phyloP scores from a whole-genome alignment of 2,329 filamentous ascomycete genomes.

The Grosmannia serpens region DNA sequence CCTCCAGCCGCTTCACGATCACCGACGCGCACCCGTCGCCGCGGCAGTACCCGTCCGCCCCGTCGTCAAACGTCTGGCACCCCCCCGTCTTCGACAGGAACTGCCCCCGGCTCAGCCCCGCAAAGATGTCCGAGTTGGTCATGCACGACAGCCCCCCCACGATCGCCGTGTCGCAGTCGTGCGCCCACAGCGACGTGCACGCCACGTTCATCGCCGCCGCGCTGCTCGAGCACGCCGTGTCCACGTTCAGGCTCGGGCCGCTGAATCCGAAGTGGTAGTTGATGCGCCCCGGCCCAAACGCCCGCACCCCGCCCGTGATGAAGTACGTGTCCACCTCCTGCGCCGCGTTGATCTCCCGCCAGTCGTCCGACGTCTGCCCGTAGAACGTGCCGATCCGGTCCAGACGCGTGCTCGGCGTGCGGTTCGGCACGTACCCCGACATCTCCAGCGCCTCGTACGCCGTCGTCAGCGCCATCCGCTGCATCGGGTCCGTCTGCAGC shows the following conservation, averaged over 20 bases:
- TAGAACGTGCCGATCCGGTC: slow-evolving; percentile 59
- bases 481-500: slow-evolving; percentile 68
- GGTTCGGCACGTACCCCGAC: slow-evolving; percentile 62
- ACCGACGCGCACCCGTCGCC: slow-evolving; percentile 32
- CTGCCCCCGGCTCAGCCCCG: slow-evolving; percentile 61
- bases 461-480: slow-evolving; percentile 61
- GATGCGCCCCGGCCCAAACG: slow-evolving; percentile 43
- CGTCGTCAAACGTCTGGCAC: slow-evolving; percentile 33
- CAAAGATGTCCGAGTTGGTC: slow-evolving; percentile 69
- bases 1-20: slow-evolving; percentile 66
- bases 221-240: slow-evolving; percentile 69
- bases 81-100: slow-evolving; percentile 66
- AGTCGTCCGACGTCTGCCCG: slow-evolving; percentile 63
- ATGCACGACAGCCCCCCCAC: slow-evolving; percentile 71
- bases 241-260: slow-evolving; percentile 58
- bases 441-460: slow-evolving; percentile 74
- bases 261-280: slow-evolving; percentile 68
- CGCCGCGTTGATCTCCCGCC: slow-evolving; percentile 59
- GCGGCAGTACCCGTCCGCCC: slow-evolving; percentile 55
- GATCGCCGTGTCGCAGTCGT: slow-evolving; percentile 70
- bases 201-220: slow-evolving; percentile 59
- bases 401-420: slow-evolving; percentile 56
- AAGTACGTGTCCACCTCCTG: slow-evolving; percentile 54
- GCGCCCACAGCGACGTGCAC: slow-evolving; percentile 61
- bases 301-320: slow-evolving; percentile 29